Evolutionary conservation across 768 basidiomycete genomes (phyloP).

Genomic region (Amanita thiersii): DNA sequence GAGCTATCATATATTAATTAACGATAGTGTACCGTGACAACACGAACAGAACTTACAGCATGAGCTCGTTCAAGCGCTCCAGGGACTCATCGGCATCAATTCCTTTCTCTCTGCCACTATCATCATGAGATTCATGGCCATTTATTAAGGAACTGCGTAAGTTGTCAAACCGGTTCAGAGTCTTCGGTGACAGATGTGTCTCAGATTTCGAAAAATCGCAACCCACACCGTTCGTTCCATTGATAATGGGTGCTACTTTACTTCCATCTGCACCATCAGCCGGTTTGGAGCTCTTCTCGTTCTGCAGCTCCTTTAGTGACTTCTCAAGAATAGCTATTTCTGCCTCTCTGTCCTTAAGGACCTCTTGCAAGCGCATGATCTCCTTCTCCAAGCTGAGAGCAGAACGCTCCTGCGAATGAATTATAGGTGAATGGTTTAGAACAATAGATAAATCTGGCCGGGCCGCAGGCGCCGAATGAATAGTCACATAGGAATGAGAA

Average conservation of each 20-base stretch:
- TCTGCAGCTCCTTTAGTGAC: slow-evolving; percentile 32
- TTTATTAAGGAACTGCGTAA: slow-evolving; percentile 63
- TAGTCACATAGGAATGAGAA: slow-evolving; percentile 34
- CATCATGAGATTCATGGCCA: slow-evolving; percentile 23
- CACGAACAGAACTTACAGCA: slow-evolving; percentile 55
- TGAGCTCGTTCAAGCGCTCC: slow-evolving; percentile 81
- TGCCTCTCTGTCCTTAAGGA: slow-evolving; percentile 83
- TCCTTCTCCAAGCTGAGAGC: slow-evolving; percentile 85
- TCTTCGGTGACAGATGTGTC: slow-evolving; percentile 52
- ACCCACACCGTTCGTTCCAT: slow-evolving; percentile 15
- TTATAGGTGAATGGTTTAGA: slow-evolving; percentile 29
- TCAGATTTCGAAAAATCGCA: slow-evolving; percentile 18
- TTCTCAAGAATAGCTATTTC: slow-evolving; percentile 77
- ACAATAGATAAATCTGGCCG: slow-evolving; percentile 57
- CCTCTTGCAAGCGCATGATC: slow-evolving; percentile 92
- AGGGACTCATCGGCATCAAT: slow-evolving; percentile 62
- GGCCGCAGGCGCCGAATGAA: slow-evolving; percentile 19
- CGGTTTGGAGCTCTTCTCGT: slow-evolving; percentile 14
- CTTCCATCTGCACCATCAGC: slow-evolving; percentile 10
- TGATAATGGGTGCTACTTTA: slow-evolving; percentile 11
- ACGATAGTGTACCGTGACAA: slow-evolving; percentile 2
- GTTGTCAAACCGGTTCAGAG: slow-evolving; percentile 65
- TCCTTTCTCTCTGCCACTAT: slow-evolving; percentile 25
- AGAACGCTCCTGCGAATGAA: slow-evolving; percentile 55
- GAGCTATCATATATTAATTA: slow-evolving; percentile 42